Base-by-base conservation (phyloP, 176 grass and related monocot genomes). In the Musa schizocarpa region DNA sequence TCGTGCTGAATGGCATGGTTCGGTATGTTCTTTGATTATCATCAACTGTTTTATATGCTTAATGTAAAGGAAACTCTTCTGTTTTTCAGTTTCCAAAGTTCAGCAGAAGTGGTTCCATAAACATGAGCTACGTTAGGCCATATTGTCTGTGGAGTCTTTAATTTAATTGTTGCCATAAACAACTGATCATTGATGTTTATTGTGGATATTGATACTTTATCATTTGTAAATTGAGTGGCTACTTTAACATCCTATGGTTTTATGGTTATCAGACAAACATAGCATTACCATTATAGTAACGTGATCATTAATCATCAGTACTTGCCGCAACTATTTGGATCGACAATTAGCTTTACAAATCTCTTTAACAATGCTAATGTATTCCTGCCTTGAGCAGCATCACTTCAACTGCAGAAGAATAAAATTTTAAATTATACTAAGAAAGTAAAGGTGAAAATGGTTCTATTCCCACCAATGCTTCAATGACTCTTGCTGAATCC, bases 1-100 rank as follows among this genome's bases (percentile, higher is more conserved):
- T 64, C 92, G 77, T 83, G 92, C 92, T 51, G 92, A 96, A 83
- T 96, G 92, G 92, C 76, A 92, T 87, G 86, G 68, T 71, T 96
- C 86, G 65, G 92, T 96, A 92, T 83, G 88, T 80, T n/a, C 71
- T 13, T 9, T 27, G 53, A 13, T 16, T n/a, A 59, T 16, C 64
- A 16, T 53, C 43, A 20, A 74, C 21, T 43, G 17, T 29, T 76
- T 11, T 58, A 76, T n/a, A 65, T 63, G 19, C 49, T 70, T 80
- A 12, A 27, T 27, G 0, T 70, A 9, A 48, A 49, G 63, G 27
- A 43, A 48, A 68, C 43, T 17, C 48, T 48, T 14, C 10, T 8
- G 3, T 25, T 48, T 61, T 61, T 61, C n/a, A 61, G 14, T 61
- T 7, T 61, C 14, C 57, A 21, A 61, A 61, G 2, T 61, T 19